phyloP scores from a whole-genome alignment of 306 rosid genomes.

The Trifolium dubium region DNA sequence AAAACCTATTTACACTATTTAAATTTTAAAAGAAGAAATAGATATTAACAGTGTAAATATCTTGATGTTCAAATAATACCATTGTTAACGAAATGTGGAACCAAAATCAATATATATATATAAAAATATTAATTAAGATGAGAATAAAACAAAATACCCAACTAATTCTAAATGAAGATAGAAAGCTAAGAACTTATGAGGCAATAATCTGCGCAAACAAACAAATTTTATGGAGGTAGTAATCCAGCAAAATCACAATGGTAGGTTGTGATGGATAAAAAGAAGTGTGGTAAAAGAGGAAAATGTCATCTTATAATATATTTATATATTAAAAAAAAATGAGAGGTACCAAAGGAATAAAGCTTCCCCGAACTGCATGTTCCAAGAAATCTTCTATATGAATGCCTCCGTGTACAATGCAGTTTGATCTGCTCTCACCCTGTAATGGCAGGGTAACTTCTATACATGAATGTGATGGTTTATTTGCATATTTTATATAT shows the following conservation, averaged over 20 bases:
- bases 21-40: no score
- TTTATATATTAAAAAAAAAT: constrained; percentile 35
- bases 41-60: no score
- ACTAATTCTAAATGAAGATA: constrained; percentile 22
- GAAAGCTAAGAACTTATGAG: constrained; percentile 4
- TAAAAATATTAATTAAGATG: constrained; percentile 8
- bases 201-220: no score
- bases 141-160: constrained; percentile 12
- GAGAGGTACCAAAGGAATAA: constrained; percentile 47
- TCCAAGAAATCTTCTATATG: constrained; percentile 53
- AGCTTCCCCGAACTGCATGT: constrained; percentile 52
- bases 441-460: constrained; percentile 84
- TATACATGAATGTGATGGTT: constrained; percentile 81
- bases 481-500: constrained; percentile 57
- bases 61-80: no score
- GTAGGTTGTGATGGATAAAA: constrained; percentile 13
- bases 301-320: constrained; percentile 33
- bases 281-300: constrained; percentile 5
- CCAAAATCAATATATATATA: not conserved
- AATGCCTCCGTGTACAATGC: constrained; percentile 59
- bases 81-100: not conserved
- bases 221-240: constrained; percentile 8
- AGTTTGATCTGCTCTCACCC: constrained; percentile 64
- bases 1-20: no score
- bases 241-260: constrained; percentile 29